Percentiles rank a stretch among this genome's conserved stretches.
phyloP scores from a whole-genome alignment of 176 grass and related monocot species.

The Oryza brachyantha region DNA sequence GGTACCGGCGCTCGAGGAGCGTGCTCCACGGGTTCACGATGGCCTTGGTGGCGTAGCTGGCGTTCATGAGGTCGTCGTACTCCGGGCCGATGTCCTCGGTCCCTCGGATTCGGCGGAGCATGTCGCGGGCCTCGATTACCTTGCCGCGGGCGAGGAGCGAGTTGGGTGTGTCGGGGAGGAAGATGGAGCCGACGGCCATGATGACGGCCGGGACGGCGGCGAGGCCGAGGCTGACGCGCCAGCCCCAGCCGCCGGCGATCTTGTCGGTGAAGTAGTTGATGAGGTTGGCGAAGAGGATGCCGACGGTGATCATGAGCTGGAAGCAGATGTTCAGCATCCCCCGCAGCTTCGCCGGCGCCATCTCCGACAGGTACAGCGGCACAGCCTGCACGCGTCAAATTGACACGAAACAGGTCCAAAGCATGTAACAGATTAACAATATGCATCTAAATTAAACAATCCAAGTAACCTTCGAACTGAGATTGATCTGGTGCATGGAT shows the following conservation, averaged over 20 bases:
- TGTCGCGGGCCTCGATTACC: slow-evolving; percentile 21
- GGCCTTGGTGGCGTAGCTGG: slow-evolving; percentile 5
- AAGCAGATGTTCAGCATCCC: slow-evolving; percentile 53
- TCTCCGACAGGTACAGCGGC: slow-evolving; percentile 47
- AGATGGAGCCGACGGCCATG: slow-evolving; percentile 35
- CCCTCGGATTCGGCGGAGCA: slow-evolving; percentile 35
- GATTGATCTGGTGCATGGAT: too few species aligned
- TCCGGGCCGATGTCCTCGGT: slow-evolving; percentile 21
- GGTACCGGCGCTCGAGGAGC: slow-evolving; percentile 27
- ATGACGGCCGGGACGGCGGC: slow-evolving; percentile 31
- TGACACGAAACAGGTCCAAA: too few species aligned
- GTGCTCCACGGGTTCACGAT: slow-evolving; percentile 32
- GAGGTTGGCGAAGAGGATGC: slow-evolving; percentile 37
- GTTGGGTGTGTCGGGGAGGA: slow-evolving; percentile 44
- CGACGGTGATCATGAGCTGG: slow-evolving; percentile 50
- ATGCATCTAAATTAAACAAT: too few species aligned
- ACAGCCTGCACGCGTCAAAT: slow-evolving; percentile 7
- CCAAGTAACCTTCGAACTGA: too few species aligned
- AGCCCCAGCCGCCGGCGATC: slow-evolving; percentile 39
- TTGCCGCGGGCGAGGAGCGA: slow-evolving; percentile 30
- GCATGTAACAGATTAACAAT: too few species aligned
- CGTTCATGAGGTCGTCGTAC: slow-evolving; percentile 37
- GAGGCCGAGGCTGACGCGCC: slow-evolving; percentile 33
- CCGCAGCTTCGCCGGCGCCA: slow-evolving; percentile 43
- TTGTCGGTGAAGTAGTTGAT: slow-evolving; percentile 41